These are phyloP conservation scores for Dissophora ornata DNA, from an alignment of 192 early-diverging fungal genomes.

Conservation along the genomic window DNA sequence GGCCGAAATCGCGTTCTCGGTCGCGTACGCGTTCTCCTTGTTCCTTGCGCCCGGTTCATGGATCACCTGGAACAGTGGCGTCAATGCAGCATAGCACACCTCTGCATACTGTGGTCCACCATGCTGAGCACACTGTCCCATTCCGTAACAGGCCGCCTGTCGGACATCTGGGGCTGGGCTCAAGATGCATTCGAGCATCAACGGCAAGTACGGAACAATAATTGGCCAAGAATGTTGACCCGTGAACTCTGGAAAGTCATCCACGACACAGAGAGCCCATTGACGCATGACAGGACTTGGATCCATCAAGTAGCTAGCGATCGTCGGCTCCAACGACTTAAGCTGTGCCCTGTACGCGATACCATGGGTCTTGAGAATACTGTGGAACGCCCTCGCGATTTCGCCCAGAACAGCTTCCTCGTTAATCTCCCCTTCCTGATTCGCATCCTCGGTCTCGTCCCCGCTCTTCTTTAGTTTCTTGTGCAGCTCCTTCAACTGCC, in stretches of 20 bases:
- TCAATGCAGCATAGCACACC: conserved; percentile 77
- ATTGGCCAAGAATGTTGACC: conserved; percentile 77
- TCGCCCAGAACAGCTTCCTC: conserved; percentile 86
- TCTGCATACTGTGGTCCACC: conserved; percentile 87
- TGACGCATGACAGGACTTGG: conserved; percentile 74
- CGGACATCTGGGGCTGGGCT: conserved; percentile 76
- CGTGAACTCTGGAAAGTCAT: conserved; percentile 93
- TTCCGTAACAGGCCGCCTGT: conserved; percentile 93
- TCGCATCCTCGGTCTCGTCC: conserved; percentile 82
- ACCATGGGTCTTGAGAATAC: conserved; percentile 80
- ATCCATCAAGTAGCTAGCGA: conserved; percentile 71
- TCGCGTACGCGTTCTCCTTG: conserved; percentile 83
- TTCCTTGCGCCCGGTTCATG: conserved; percentile 70
- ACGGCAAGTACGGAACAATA: conserved; percentile 74
- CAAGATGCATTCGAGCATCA: conserved; percentile 63
- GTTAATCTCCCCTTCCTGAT: conserved; percentile 80
- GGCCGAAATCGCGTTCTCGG: conserved; percentile 93
- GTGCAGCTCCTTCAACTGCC: conserved; percentile 80
- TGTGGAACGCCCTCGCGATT: conserved; percentile 81
- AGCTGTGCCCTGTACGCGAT: conserved; percentile 80
- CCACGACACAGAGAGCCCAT: conserved; percentile 92
- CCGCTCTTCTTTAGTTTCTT: conserved; percentile 75
- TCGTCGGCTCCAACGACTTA: conserved; percentile 79
- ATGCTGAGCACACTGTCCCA: conserved; percentile 88
- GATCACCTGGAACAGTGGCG: conserved; percentile 76